Evolutionary conservation across 2,329 filamentous ascomycete genomes (phyloP).

Genomic region (Clathrospora elynae): DNA sequence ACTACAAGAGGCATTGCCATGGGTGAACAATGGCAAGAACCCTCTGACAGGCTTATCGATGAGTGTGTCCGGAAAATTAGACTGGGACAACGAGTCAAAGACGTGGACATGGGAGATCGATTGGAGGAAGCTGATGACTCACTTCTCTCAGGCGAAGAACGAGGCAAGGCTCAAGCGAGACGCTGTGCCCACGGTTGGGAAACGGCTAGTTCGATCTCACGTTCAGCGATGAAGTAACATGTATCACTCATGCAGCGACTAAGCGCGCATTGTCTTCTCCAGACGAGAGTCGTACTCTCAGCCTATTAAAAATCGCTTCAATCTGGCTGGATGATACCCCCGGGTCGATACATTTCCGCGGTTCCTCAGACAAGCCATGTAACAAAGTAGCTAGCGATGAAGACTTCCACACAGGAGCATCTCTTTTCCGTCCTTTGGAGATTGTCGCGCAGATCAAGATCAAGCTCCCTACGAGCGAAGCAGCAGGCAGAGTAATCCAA

Average conservation of each 20-base stretch:
- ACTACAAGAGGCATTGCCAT: conserved; percentile 22
- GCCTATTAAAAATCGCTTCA: conserved; percentile 17
- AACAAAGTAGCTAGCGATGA: conserved; percentile 24
- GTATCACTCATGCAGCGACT: not conserved
- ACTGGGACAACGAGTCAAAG: conserved; percentile 25
- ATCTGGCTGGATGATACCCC: conserved; percentile 17
- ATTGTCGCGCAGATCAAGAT: conserved; percentile 20
- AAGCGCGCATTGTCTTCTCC: not conserved
- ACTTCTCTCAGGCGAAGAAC: conserved; percentile 24
- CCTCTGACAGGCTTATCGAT: conserved; percentile 18
- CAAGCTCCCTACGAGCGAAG: conserved; percentile 13
- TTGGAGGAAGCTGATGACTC: conserved; percentile 26
- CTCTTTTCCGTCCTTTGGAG: conserved; percentile 7
- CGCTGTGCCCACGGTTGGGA: not conserved
- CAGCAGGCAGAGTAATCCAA: conserved; percentile 22
- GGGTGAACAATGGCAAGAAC: conserved; percentile 24
- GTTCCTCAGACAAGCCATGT: conserved; percentile 25
- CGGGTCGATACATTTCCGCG: conserved; percentile 7
- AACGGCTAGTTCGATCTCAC: not conserved
- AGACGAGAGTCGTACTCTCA: conserved; percentile 6
- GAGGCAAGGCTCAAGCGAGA: conserved; percentile 1
- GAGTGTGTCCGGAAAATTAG: conserved; percentile 13
- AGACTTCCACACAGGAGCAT: conserved; percentile 22
- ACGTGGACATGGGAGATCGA: conserved; percentile 28
- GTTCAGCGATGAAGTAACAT: not conserved